These are phyloP conservation scores for Beauveria medogensis DNA, from an alignment of 2,329 filamentous ascomycete species.

Conservation along the genomic window DNA sequence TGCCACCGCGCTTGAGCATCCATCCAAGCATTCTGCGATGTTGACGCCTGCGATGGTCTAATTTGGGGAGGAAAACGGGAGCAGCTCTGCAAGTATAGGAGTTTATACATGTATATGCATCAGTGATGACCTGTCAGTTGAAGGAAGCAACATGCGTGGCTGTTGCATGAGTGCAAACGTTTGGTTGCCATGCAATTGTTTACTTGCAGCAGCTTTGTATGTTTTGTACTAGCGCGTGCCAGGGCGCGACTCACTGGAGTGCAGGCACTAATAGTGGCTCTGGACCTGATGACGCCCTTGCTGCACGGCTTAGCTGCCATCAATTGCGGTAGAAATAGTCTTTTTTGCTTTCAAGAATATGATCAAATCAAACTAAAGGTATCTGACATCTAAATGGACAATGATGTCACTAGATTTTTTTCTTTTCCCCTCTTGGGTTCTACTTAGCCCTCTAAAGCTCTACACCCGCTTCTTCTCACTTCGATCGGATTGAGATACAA, in stretches of 20 bases:
- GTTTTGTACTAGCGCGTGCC: conserved; percentile 5
- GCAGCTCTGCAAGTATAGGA: too few relatives aligned
- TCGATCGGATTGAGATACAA: too few relatives aligned
- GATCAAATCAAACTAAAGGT: not conserved
- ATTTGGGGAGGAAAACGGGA: not conserved
- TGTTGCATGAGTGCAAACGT: not conserved
- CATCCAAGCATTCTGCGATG: conserved; percentile 45
- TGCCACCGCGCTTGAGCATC: conserved; percentile 42
- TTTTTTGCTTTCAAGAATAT: not conserved
- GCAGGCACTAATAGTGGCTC: not conserved
- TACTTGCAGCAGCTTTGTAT: not conserved
- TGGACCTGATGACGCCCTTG: not conserved
- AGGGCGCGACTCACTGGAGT: not conserved
- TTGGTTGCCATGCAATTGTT: conserved; percentile 6
- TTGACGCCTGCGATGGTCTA: too few relatives aligned
- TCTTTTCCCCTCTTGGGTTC: not conserved
- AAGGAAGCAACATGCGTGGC: not conserved
- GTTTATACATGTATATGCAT: not conserved
- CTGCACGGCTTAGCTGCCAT: not conserved
- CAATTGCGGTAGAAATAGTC: not conserved
- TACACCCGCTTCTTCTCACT: not conserved
- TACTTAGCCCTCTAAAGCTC: not conserved
- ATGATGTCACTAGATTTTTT: not conserved
- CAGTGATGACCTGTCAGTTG: not conserved
- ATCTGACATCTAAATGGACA: not conserved